These are phyloP conservation scores for Tremella fuciformis DNA, from an alignment of 768 basidiomycete species.

Conservation along the genomic window DNA sequence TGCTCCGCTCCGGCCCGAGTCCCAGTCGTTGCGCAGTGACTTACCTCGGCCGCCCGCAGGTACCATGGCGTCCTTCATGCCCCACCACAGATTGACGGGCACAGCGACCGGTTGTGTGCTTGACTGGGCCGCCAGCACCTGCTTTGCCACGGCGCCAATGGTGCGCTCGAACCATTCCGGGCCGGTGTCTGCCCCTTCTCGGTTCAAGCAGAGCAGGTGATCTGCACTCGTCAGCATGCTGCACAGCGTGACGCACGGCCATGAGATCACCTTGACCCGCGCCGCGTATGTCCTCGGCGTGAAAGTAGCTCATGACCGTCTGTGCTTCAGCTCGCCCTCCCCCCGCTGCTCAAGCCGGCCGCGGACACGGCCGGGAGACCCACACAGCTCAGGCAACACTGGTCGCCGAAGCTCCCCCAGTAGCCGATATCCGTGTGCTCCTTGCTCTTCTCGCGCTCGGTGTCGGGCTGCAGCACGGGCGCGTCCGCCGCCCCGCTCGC, in stretches of 20 bases:
- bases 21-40: background rate
- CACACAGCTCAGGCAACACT: slow-evolving; percentile 37
- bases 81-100: slow-evolving; percentile 43
- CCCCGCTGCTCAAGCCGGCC: too few species aligned
- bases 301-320: slow-evolving; percentile 27
- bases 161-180: slow-evolving; percentile 35
- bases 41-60: slow-evolving; percentile 39
- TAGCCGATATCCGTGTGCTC: background rate
- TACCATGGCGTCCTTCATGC: slow-evolving; percentile 44
- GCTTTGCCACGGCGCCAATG: slow-evolving; percentile 21
- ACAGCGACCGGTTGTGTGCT: slow-evolving; percentile 1
- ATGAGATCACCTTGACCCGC: slow-evolving; percentile 35
- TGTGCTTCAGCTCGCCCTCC: background rate
- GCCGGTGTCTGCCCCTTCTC: slow-evolving; percentile 41
- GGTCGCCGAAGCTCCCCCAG: slow-evolving; percentile 28
- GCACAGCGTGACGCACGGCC: background rate
- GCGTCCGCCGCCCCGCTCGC: slow-evolving; percentile 1
- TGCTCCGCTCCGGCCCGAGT: background rate
- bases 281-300: slow-evolving; percentile 34
- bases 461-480: slow-evolving; percentile 1
- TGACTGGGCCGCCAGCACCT: slow-evolving; percentile 15
- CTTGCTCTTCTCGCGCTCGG: background rate
- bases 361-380: too few species aligned
- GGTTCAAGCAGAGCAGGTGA: slow-evolving; percentile 43
- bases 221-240: slow-evolving; percentile 16